Conservation (phyloP, 345 rosid genomes). For the Pistacia vera region DNA sequence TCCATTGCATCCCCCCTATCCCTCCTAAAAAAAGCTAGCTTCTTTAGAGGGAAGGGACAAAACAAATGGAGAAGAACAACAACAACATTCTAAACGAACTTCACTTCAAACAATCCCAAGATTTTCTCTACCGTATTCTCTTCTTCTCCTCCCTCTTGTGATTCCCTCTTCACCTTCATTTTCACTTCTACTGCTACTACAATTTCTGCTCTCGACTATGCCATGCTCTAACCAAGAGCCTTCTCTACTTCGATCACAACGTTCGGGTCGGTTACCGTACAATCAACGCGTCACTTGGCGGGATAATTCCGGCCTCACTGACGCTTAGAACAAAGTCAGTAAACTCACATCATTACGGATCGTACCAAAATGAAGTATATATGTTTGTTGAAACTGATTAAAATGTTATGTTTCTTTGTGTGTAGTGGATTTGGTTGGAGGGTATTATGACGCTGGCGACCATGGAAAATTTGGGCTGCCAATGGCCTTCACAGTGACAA, state of each 20-base stretch:
- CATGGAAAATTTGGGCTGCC: constrained; percentile 95
- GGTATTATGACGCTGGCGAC: constrained; percentile 97
- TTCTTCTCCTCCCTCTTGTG: constrained; percentile 6
- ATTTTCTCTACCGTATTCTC: background rate
- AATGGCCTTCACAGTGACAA: constrained; percentile 94
- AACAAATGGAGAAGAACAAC: constrained; percentile 14
- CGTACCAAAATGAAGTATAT: too few relatives aligned
- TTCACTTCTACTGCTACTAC: background rate
- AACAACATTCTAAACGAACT: background rate
- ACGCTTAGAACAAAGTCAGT: constrained; percentile 87
- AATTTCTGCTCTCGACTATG: constrained; percentile 45
- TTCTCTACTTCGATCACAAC: constrained; percentile 89
- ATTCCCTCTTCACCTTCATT: constrained; percentile 20
- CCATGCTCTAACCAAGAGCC: constrained; percentile 81
- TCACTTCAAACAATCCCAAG: background rate
- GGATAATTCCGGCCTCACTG: constrained; percentile 90
- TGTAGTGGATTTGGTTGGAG: constrained; percentile 93
- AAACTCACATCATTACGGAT: background rate
- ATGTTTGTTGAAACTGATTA: background rate
- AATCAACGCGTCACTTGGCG: constrained; percentile 92
- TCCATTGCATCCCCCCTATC: background rate
- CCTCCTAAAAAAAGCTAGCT: constrained; percentile 19
- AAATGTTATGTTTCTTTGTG: background rate
- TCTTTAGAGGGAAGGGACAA: constrained; percentile 24
- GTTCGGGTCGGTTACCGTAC: constrained; percentile 88